These are phyloP conservation scores for Phytophthora sp. DNA, from an alignment of 352 stramenopile genomes.

Conservation along the genomic window DNA sequence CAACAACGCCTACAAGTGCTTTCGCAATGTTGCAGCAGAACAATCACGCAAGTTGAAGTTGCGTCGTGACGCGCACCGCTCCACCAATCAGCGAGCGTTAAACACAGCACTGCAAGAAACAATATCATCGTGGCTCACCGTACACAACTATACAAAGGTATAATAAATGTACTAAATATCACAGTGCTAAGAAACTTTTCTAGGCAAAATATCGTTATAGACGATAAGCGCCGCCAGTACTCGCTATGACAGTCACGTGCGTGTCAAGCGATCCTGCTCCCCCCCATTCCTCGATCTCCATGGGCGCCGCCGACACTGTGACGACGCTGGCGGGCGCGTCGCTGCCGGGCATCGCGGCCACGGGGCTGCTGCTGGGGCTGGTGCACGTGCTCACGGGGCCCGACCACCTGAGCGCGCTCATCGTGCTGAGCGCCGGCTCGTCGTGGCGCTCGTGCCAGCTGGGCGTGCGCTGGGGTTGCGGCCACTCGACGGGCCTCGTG, in stretches of 20 bases:
- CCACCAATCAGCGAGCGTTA: neutral
- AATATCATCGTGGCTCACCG: neutral
- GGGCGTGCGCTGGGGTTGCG: slow-evolving; percentile 89
- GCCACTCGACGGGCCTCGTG: slow-evolving; percentile 85
- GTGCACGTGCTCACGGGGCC: slow-evolving; percentile 67
- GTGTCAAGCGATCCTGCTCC: slow-evolving; percentile 5
- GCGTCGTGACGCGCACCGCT: neutral
- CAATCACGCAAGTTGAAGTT: slow-evolving; percentile 3
- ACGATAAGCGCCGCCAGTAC: neutral
- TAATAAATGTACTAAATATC: neutral
- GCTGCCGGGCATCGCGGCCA: slow-evolving; percentile 39
- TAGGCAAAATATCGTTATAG: neutral
- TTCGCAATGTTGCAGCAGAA: too few relatives aligned
- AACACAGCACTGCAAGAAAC: neutral
- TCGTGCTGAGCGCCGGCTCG: slow-evolving; percentile 77
- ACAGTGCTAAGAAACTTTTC: neutral
- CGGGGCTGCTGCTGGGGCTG: slow-evolving; percentile 49
- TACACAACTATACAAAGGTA: neutral
- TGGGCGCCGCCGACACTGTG: slow-evolving; percentile 28
- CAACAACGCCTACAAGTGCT: too few relatives aligned
- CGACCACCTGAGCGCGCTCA: slow-evolving; percentile 88
- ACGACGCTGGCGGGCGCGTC: slow-evolving; percentile 47
- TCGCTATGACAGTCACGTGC: slow-evolving; percentile 1
- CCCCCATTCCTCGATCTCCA: slow-evolving; percentile 8
- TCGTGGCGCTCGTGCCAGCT: slow-evolving; percentile 79